These are phyloP conservation scores for Triglochin maritima DNA, from an alignment of 106 monocot genomes.

Conservation along the genomic window DNA sequence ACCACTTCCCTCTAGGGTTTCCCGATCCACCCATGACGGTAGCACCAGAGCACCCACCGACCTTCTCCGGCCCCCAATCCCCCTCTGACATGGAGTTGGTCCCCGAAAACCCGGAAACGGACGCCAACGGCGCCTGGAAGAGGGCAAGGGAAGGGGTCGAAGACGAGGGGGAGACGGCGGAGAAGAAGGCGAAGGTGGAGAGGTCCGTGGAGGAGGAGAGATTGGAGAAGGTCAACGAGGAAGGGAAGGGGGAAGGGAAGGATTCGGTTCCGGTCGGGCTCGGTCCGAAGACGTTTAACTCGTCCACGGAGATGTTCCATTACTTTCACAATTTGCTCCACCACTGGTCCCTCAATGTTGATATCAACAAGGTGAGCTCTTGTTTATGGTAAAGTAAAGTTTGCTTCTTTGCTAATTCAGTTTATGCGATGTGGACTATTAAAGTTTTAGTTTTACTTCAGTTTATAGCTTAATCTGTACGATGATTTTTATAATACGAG, in stretches of 20 bases:
- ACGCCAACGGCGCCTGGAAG: neutral
- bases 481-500: too few species aligned
- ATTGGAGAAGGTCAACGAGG: conserved; percentile 1
- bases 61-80: neutral
- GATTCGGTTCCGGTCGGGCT: conserved; percentile 14
- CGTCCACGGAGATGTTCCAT: conserved; percentile 73
- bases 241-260: conserved; percentile 3
- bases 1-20: too few species aligned
- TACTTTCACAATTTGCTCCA: conserved; percentile 81
- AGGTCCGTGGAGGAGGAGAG: conserved; percentile 9
- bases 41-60: neutral
- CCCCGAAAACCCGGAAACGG: neutral
- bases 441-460: too few species aligned
- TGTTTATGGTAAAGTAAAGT: neutral
- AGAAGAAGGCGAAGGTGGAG: neutral
- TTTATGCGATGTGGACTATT: too few species aligned
- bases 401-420: neutral
- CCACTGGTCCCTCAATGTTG: conserved; percentile 50
- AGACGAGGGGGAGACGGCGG: neutral
- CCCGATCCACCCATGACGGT: neutral
- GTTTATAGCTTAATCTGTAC: too few species aligned
- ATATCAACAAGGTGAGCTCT: conserved; percentile 65
- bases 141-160: neutral
- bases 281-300: conserved; percentile 56
- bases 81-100: neutral